Percentiles rank a stretch among this genome's conserved stretches.
phyloP scores from a whole-genome alignment of 2,329 filamentous ascomycete species.

The Sclerotinia sclerotiorum region DNA sequence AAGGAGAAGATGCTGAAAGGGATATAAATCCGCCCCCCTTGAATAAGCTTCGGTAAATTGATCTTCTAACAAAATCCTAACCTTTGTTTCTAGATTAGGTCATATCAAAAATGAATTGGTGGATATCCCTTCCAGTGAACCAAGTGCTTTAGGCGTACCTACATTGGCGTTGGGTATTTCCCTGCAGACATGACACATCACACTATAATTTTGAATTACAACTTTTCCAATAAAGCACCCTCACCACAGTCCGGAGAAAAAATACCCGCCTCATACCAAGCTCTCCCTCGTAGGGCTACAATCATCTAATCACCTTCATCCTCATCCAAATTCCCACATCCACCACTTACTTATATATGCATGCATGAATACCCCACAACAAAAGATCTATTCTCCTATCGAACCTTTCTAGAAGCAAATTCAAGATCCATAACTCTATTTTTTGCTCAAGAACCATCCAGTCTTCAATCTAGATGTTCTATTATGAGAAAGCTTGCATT shows the following conservation, averaged over 20 bases:
- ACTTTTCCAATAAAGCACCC: neutral
- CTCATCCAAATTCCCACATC: neutral
- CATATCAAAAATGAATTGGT: neutral
- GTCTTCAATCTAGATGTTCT: neutral
- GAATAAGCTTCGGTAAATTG: neutral
- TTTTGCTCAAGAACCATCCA: neutral
- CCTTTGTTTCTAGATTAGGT: neutral
- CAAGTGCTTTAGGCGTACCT: neutral
- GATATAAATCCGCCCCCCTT: too few relatives aligned
- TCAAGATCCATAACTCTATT: neutral
- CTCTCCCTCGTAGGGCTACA: neutral
- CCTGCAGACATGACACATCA: constrained; percentile 4
- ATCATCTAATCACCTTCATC: too few relatives aligned
- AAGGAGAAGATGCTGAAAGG: neutral
- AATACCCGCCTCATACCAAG: too few relatives aligned
- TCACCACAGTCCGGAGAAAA: too few relatives aligned
- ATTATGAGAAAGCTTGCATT: too few relatives aligned
- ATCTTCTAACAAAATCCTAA: neutral
- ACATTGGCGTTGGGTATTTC: constrained; percentile 1
- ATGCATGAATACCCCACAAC: too few relatives aligned
- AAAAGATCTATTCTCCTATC: neutral
- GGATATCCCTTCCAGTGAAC: neutral
- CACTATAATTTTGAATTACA: neutral
- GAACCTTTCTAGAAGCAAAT: neutral
- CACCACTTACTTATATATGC: neutral